Percentiles rank a stretch among this genome's conserved stretches.
These are phyloP conservation scores for Atkinsonella hypoxylon DNA, from an alignment of 2,329 filamentous ascomycete genomes.

Conservation along the genomic window DNA sequence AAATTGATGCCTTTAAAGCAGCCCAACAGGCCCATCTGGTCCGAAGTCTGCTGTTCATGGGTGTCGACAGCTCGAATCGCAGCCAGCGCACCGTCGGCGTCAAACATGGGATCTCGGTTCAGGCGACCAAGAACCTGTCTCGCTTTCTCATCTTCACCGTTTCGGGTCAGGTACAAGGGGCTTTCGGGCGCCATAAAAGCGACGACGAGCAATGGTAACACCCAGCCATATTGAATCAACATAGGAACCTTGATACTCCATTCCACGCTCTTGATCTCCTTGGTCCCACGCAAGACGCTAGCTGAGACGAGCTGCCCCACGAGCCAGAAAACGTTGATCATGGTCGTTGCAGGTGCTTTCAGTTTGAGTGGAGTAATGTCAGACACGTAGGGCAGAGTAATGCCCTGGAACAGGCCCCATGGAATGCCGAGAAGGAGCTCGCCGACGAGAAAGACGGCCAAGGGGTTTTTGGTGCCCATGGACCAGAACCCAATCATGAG, in stretches of 20 bases:
- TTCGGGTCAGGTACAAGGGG: neutral
- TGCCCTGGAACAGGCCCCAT: slow-evolving; percentile 1
- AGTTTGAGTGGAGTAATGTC: neutral
- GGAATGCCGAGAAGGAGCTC: neutral
- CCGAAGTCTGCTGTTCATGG: neutral
- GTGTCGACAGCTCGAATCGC: neutral
- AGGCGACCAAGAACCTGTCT: neutral
- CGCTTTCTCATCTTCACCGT: neutral
- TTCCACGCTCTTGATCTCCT: neutral
- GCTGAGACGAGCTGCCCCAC: neutral
- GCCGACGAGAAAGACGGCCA: neutral
- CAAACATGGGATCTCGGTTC: neutral
- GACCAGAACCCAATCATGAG: slow-evolving; percentile 11
- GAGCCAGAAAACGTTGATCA: slow-evolving; percentile 1
- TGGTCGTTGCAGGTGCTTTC: neutral
- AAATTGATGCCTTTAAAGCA: slow-evolving; percentile 5
- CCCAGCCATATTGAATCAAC: neutral
- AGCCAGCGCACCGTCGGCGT: neutral
- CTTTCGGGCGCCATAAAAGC: neutral
- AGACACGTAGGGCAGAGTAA: slow-evolving; percentile 2
- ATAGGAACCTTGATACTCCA: neutral
- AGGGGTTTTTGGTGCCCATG: neutral
- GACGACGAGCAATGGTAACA: neutral
- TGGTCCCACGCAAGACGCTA: neutral
- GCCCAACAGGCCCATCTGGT: neutral